Base-by-base conservation (phyloP, 768 basidiomycete genomes). In the Hericium rajendrae region DNA sequence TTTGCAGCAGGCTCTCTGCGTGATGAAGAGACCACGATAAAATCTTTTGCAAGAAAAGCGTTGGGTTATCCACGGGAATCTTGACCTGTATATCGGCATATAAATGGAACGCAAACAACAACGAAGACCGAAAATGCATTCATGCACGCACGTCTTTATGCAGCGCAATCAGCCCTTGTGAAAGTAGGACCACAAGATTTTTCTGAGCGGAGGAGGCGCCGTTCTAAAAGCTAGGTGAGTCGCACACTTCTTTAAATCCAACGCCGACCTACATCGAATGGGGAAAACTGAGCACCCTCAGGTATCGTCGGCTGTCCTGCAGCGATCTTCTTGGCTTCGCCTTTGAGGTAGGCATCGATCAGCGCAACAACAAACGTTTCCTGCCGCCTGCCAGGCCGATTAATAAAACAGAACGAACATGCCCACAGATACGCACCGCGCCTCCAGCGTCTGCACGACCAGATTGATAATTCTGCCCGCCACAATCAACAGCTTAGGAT, bases 391-490 rank as follows among this genome's bases (percentile, higher is more conserved):
- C 13, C 37, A 24, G 24, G 37, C 28, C 32, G 52, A 58, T 43
- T 59, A 48, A 26, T 26, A 26, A 26, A 3, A 26, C 26, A 4
- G 26, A 26, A 41, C 38, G 52, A 12, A n/a, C 53, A 48, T 20
- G 18, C 1, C 16, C 22, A 16, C 38, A 22, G 2, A 26, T 6
- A 81, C 92, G 71, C 61, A 97, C 95, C 80, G 78, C 3, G 71
- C 67, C 6, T 79, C 68, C 52, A 91, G 66, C 11, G 81, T 78
- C 70, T 86, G 86, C 3, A 84, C 76, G 3, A 97, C 71, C 10
- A 85, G 67, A 38, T 77, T 82, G 38, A 92, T 73, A 22, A 97
- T 82, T 54, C 80, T 78, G 1, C 81, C 85, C 2, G 84, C 81
- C 4, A 82, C 79, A 11, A 71, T 71, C 4, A 94, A 68, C 20